These are phyloP conservation scores for Spizellomyces sp. DNA, from an alignment of 192 early-diverging fungal species.

Conservation along the genomic window DNA sequence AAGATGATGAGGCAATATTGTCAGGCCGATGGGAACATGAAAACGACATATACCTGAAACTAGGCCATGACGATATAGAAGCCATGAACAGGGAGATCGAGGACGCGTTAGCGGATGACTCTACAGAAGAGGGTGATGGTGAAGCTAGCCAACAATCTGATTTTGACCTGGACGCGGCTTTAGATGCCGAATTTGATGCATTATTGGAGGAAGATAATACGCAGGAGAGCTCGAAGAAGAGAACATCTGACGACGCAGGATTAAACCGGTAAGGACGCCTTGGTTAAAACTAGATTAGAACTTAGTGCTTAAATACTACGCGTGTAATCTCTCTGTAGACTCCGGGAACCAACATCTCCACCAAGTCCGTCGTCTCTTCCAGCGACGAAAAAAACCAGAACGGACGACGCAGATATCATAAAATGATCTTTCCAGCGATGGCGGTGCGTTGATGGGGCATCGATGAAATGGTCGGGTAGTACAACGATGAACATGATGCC, in stretches of 20 bases:
- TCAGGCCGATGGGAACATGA: slow-evolving; percentile 21
- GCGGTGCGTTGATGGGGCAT: too few species aligned
- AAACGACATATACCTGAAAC: background rate
- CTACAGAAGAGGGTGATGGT: slow-evolving; percentile 25
- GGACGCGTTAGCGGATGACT: slow-evolving; percentile 6
- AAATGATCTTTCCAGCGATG: too few species aligned
- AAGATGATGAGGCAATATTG: slow-evolving; percentile 17
- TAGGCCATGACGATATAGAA: slow-evolving; percentile 10
- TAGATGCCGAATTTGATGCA: slow-evolving; percentile 22
- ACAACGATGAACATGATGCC: too few species aligned
- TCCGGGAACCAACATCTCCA: too few species aligned
- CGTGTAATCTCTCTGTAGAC: too few species aligned
- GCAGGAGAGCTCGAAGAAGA: background rate
- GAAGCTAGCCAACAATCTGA: background rate
- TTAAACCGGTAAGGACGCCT: background rate
- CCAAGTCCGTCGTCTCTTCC: too few species aligned
- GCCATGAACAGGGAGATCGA: slow-evolving; percentile 24
- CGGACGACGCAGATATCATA: too few species aligned
- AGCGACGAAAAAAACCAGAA: too few species aligned
- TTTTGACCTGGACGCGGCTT: slow-evolving; percentile 1
- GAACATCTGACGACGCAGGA: background rate
- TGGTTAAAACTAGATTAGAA: too few species aligned
- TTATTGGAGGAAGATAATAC: slow-evolving; percentile 1
- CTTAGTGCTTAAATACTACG: too few species aligned
- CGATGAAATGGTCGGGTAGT: too few species aligned